Evolutionary conservation across 2,329 filamentous ascomycete species (phyloP).

Genomic region (Cladobotryum mycophilum): DNA sequence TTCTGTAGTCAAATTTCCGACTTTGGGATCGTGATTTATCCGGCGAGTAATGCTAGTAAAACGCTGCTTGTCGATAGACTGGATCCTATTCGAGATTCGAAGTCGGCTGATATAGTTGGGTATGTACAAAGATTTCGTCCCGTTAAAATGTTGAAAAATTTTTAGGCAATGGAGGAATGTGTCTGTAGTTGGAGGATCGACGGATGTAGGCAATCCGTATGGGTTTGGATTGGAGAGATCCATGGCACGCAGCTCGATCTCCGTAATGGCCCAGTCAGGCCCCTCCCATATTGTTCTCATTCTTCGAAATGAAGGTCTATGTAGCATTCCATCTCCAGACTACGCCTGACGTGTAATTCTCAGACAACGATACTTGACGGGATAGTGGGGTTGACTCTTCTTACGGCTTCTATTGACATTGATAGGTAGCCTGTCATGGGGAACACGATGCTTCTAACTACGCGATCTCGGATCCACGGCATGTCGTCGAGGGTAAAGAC

Average conservation of each 20-base stretch:
- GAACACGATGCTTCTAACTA: constrained; percentile 22
- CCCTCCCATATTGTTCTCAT: constrained; percentile 18
- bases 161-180: background rate
- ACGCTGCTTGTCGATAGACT: no score
- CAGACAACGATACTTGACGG: constrained; percentile 9
- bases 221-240: background rate
- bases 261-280: constrained; percentile 16
- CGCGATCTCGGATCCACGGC: constrained; percentile 42
- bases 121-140: no score
- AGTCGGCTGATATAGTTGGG: no score
- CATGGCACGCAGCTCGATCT: constrained; percentile 18
- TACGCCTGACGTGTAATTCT: constrained; percentile 16
- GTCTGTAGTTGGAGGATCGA: constrained; percentile 2
- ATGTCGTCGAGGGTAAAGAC: constrained; percentile 29
- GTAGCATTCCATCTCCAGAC: constrained; percentile 22
- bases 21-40: no score
- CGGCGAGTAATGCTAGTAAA: no score
- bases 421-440: constrained; percentile 9
- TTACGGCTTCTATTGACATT: constrained; percentile 9
- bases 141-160: no score
- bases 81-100: no score
- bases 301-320: constrained; percentile 21
- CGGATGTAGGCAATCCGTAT: constrained; percentile 16
- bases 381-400: background rate
- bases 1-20: no score